These are phyloP conservation scores for Botrytis medusae DNA, from an alignment of 2,329 filamentous ascomycete species.

Conservation along the genomic window DNA sequence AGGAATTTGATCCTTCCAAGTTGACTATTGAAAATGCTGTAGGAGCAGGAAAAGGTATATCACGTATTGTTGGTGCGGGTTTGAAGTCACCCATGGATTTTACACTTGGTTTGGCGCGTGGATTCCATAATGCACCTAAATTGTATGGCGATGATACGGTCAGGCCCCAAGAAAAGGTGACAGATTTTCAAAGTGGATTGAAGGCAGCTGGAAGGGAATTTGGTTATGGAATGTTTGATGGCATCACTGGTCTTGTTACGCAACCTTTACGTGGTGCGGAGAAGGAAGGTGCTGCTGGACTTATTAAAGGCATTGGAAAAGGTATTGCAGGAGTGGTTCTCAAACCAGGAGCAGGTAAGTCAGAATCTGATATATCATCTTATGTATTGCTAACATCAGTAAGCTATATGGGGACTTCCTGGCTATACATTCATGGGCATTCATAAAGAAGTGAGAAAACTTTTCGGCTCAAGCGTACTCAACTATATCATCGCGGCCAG, in stretches of 20 bases:
- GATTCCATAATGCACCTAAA: constrained; percentile 83
- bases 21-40: constrained; percentile 55
- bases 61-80: constrained; percentile 71
- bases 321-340: constrained; percentile 78
- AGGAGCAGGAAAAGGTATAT: constrained; percentile 60
- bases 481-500: constrained; percentile 79
- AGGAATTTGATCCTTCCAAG: constrained; percentile 31
- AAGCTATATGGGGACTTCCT: constrained; percentile 67
- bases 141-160: constrained; percentile 85
- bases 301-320: constrained; percentile 78
- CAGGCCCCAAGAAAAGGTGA: constrained; percentile 75
- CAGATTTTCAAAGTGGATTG: constrained; percentile 72
- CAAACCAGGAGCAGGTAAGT: constrained; percentile 75
- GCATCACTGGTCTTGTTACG: constrained; percentile 75
- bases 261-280: constrained; percentile 71
- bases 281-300: constrained; percentile 63
- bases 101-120: constrained; percentile 76
- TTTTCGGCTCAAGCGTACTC: constrained; percentile 67
- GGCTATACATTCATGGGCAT: constrained; percentile 83
- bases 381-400: constrained; percentile 19
- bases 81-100: constrained; percentile 83
- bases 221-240: constrained; percentile 75
- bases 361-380: neutral
- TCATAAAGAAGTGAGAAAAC: constrained; percentile 72
- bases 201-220: constrained; percentile 78